Evolutionary conservation across 2,329 filamentous ascomycete species (phyloP).

Genomic region (Celoporthe dispersa): DNA sequence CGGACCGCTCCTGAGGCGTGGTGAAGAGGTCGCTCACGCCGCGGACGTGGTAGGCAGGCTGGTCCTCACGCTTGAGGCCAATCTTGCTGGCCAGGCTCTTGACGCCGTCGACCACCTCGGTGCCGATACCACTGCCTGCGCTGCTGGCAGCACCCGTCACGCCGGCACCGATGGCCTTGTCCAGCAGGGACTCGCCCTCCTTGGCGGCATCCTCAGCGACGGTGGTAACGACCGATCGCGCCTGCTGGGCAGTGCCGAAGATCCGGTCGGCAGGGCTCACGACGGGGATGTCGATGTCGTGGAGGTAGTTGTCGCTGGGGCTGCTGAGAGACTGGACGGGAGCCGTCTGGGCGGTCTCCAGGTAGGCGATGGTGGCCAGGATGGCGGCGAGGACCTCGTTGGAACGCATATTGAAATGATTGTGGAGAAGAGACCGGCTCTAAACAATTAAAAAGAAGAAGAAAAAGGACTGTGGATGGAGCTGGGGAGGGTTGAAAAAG

Average conservation of each 20-base stretch:
- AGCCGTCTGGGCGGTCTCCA: conserved; percentile 8
- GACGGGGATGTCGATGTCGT: background rate
- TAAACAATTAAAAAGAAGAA: background rate
- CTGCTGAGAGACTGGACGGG: background rate
- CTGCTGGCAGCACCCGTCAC: background rate
- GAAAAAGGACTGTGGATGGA: background rate
- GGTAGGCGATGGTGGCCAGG: conserved; percentile 17
- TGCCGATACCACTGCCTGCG: background rate
- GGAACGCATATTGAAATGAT: conserved; percentile 5
- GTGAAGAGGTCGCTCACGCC: background rate
- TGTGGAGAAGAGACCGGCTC: conserved; percentile 10
- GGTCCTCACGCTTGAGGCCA: conserved; percentile 5
- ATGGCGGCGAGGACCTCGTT: conserved; percentile 13
- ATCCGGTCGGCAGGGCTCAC: background rate
- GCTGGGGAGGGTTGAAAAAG: background rate
- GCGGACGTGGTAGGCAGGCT: conserved; percentile 4
- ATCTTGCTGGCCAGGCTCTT: conserved; percentile 8
- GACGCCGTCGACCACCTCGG: conserved; percentile 7
- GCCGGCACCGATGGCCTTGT: conserved; percentile 5
- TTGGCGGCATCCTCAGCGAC: conserved; percentile 5
- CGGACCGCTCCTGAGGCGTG: background rate
- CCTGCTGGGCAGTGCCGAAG: background rate
- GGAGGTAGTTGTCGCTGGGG: background rate
- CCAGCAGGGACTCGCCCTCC: background rate
- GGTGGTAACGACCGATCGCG: background rate